Base-by-base conservation (phyloP, 768 basidiomycete species). In the Lenzites betulinus region DNA sequence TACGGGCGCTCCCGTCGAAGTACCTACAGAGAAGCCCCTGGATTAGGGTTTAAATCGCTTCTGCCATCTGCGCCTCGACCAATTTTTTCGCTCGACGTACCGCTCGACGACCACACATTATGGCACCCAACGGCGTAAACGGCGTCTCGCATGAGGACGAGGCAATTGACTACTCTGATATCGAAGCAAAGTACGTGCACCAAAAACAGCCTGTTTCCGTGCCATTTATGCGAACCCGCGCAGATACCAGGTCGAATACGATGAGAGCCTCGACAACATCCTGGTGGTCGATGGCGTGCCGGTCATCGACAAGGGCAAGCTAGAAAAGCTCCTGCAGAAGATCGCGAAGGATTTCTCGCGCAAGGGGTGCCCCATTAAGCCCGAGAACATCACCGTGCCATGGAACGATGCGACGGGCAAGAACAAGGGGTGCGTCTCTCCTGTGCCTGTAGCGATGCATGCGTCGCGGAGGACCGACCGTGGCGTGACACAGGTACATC, bases 251-350 rank as follows among this genome's bases (percentile, higher is more conserved):
- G 88, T 95, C 67, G 79, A 92, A 58, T 85, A 87, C 64, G 90
- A 93, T 67, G 88, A 93, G 65, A 83, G 91, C 41, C 84, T 98
- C 69, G 97, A 98, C 79, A 92, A 91, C 70, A 85, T 93, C 58
- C 75, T 99, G 54, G 90, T 98, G 53, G 86, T 98, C 59, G 97
- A 98, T 73, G 93, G 94, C 51, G 82, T 95, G 22, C 97, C 95
- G 11, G 73, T 93, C 60, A 92, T 98, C 72, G 94, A 97, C 69
- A 87, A 85, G 67, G 83, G 85, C 53, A 95, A 94, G 75, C 81
- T 87, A 38, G 91, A 93, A 49, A 91, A 83, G 75, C 83, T 99
- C 18, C 70, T 97, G 20, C 76, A 86, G 36, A 92, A 90, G 72
- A 81, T 98, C 33, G 77, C 85, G 57, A 94, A 94, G 72, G 88